These are phyloP conservation scores for Kodamaea sp. DNA, from an alignment of 1,139 yeast genomes.

Conservation along the genomic window DNA sequence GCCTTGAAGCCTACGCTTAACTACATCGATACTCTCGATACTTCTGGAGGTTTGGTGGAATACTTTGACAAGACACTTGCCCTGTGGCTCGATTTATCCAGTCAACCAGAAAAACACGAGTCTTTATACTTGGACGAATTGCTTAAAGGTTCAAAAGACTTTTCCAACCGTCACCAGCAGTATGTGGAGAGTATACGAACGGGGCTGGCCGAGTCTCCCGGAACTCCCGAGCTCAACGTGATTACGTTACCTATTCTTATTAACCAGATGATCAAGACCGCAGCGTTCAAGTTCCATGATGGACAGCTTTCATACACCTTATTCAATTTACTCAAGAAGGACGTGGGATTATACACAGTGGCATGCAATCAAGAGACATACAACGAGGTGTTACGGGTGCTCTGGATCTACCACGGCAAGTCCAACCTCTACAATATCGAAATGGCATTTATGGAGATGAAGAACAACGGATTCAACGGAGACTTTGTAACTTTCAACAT, in stretches of 20 bases:
- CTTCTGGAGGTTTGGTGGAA: conserved; percentile 14
- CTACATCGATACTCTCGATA: conserved; percentile 19
- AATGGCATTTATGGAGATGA: conserved; percentile 38
- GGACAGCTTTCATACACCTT: conserved; percentile 39
- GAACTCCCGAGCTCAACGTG: conserved; percentile 30
- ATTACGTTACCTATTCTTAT: conserved; percentile 40
- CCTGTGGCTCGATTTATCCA: conserved; percentile 15
- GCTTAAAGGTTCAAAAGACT: conserved; percentile 14
- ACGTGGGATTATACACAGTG: conserved; percentile 34
- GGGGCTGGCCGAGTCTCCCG: conserved; percentile 20
- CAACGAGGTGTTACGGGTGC: conserved; percentile 39
- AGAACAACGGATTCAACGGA: conserved; percentile 44
- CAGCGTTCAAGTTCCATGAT: conserved; percentile 31
- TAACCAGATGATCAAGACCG: conserved; percentile 31
- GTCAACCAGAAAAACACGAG: conserved; percentile 8
- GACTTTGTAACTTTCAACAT: conserved; percentile 38
- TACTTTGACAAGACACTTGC: conserved; percentile 18
- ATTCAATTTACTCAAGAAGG: conserved; percentile 37
- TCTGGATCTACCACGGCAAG: conserved; percentile 44
- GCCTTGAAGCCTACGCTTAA: conserved; percentile 29
- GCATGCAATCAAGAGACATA: conserved; percentile 46
- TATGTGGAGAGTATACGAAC: conserved; percentile 17
- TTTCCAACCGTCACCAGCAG: conserved; percentile 19
- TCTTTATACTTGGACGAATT: conserved; percentile 13
- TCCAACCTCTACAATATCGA: conserved; percentile 39